These are phyloP conservation scores for Avena atlantica DNA, from an alignment of 176 grass and related monocot species.

Conservation along the genomic window DNA sequence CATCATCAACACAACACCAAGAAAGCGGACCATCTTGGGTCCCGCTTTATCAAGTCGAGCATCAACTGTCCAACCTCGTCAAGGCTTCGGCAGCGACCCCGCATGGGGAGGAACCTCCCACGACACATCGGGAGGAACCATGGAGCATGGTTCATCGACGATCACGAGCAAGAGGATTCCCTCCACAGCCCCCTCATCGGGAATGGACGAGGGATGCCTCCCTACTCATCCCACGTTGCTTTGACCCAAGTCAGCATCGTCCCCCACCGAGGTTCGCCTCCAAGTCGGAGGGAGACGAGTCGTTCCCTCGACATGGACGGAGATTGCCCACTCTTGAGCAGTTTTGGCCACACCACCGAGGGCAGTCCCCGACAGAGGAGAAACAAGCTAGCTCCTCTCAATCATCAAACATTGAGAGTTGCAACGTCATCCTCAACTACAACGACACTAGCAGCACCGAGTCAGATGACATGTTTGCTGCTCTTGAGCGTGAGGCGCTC, in stretches of 20 bases:
- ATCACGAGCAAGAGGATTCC: rapidly evolving
- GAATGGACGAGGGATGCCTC: rapidly evolving
- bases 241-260: neutral
- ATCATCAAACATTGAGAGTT: neutral
- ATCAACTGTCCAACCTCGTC: too few species aligned
- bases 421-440: neutral
- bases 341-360: neutral
- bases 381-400: neutral
- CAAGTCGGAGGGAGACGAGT: neutral
- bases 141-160: neutral
- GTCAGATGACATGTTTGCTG: too few species aligned
- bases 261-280: neutral
- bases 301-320: neutral
- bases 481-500: too few species aligned
- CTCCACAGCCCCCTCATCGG: rapidly evolving
- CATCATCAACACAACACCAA: too few species aligned
- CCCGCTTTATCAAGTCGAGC: too few species aligned
- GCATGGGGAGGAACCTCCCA: too few species aligned
- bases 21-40: too few species aligned
- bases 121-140: neutral
- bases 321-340: neutral
- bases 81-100: too few species aligned
- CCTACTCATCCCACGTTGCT: rapidly evolving
- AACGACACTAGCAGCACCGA: rapidly evolving
- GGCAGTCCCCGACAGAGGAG: neutral